A percentile compares a stretch with the other conserved stretches of the same genome.
These are phyloP conservation scores for Phytophthora tubulina DNA, from an alignment of 352 stramenopile genomes.

Conservation along the genomic window DNA sequence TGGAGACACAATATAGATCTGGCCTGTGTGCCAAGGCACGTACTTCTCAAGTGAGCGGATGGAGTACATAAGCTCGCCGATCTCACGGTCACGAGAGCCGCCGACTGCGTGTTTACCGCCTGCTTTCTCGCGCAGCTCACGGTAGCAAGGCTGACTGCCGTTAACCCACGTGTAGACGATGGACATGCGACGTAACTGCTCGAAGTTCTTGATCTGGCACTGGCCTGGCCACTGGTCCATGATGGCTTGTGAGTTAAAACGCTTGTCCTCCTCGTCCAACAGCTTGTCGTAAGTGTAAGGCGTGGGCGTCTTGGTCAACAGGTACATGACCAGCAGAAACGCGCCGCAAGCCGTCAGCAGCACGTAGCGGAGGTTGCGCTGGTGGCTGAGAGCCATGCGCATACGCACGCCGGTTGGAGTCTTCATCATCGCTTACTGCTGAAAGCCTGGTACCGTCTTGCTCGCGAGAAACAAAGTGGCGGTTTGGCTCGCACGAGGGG, in stretches of 20 bases:
- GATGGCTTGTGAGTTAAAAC: slow-evolving; percentile 58
- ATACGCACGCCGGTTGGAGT: slow-evolving; percentile 67
- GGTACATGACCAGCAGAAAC: slow-evolving; percentile 55
- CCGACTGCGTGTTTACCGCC: slow-evolving; percentile 79
- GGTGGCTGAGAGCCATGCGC: slow-evolving; percentile 71
- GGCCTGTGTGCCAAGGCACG: slow-evolving; percentile 83
- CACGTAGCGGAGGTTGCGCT: slow-evolving; percentile 68
- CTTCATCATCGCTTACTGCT: slow-evolving; percentile 51
- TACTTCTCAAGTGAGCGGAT: slow-evolving; percentile 89
- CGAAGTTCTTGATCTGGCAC: slow-evolving; percentile 90
- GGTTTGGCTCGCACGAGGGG: slow-evolving; percentile 17
- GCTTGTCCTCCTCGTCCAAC: slow-evolving; percentile 59
- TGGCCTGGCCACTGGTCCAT: slow-evolving; percentile 74
- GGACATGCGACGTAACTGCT: slow-evolving; percentile 83
- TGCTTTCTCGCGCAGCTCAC: slow-evolving; percentile 64
- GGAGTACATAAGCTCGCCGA: slow-evolving; percentile 90
- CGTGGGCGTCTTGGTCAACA: slow-evolving; percentile 54
- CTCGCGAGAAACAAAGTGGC: slow-evolving; percentile 36
- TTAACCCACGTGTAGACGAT: slow-evolving; percentile 94
- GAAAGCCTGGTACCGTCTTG: background rate
- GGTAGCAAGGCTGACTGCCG: slow-evolving; percentile 88
- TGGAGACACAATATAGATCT: slow-evolving; percentile 87
- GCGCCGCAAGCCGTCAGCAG: slow-evolving; percentile 50
- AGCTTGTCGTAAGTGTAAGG: slow-evolving; percentile 64
- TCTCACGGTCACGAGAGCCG: slow-evolving; percentile 87